These are phyloP conservation scores for Rutstroemia sp. DNA, from an alignment of 2,329 filamentous ascomycete species.

Conservation along the genomic window DNA sequence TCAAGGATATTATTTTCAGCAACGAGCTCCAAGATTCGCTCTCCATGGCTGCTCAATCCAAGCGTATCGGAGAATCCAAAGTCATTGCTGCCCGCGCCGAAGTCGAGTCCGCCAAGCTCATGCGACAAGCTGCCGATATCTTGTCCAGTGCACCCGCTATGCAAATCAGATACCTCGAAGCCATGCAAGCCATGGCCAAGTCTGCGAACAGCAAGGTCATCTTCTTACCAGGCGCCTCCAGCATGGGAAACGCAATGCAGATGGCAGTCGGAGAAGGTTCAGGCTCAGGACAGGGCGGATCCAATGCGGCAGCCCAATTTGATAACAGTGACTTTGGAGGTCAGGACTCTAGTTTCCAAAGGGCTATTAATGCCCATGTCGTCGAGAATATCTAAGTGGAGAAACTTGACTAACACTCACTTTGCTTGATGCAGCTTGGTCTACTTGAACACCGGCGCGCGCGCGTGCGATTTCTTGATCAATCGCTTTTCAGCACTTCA, in stretches of 20 bases:
- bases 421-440: conserved; percentile 25
- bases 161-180: conserved; percentile 97
- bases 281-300: conserved; percentile 38
- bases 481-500: not conserved
- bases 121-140: conserved; percentile 90
- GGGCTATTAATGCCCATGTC: conserved; percentile 72
- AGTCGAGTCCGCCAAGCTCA: conserved; percentile 92
- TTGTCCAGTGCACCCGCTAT: conserved; percentile 87
- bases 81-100: conserved; percentile 96
- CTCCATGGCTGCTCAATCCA: conserved; percentile 97
- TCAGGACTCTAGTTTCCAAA: conserved; percentile 59
- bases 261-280: conserved; percentile 49
- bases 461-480: not conserved
- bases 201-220: conserved; percentile 81
- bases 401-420: conserved; percentile 17
- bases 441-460: conserved; percentile 15
- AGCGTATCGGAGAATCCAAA: conserved; percentile 97
- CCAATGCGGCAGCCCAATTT: conserved; percentile 31
- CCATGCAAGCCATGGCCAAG: conserved; percentile 99
- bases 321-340: conserved; percentile 43
- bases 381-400: conserved; percentile 71
- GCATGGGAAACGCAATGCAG: conserved; percentile 52
- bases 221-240: conserved; percentile 57
- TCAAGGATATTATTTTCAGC: conserved; percentile 98
- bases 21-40: conserved; percentile 92